These are phyloP conservation scores for Clitopilus hobsonii DNA, from an alignment of 768 basidiomycete species.

Conservation along the genomic window DNA sequence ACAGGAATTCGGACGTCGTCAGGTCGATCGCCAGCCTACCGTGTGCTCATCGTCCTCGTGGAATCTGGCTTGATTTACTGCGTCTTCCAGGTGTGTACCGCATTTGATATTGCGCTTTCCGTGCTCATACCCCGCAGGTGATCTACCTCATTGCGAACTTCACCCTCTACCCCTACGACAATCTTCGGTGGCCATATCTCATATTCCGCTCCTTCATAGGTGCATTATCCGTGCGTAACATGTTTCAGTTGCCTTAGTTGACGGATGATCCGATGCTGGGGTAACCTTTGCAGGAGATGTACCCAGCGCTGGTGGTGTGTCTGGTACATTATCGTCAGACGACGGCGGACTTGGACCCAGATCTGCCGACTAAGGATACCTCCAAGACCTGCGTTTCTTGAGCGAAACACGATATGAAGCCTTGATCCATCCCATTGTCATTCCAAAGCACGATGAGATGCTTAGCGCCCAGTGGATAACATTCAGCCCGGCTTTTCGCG, in stretches of 20 bases:
- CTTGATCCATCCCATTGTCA: no score
- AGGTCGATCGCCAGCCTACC: not conserved
- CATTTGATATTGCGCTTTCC: not conserved
- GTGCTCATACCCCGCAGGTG: not conserved
- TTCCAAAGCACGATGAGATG: no score
- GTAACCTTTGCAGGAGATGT: not conserved
- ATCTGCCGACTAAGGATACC: not conserved
- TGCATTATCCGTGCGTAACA: not conserved
- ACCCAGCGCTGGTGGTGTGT: not conserved
- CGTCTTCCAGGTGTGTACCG: not conserved
- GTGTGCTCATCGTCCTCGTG: not conserved
- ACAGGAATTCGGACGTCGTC: no score
- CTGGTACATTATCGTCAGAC: not conserved
- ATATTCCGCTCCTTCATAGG: not conserved
- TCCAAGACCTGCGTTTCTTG: no score
- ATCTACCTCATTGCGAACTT: not conserved
- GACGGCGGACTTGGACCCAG: not conserved
- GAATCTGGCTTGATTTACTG: not conserved
- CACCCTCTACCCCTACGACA: not conserved
- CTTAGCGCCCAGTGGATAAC: no score
- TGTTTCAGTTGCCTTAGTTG: not conserved
- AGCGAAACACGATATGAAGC: no score
- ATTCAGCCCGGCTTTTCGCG: no score
- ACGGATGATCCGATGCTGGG: not conserved
- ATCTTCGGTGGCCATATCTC: not conserved